Conservation (phyloP, 2,329 filamentous ascomycete genomes). For the Trichoderma afroharzianum region DNA sequence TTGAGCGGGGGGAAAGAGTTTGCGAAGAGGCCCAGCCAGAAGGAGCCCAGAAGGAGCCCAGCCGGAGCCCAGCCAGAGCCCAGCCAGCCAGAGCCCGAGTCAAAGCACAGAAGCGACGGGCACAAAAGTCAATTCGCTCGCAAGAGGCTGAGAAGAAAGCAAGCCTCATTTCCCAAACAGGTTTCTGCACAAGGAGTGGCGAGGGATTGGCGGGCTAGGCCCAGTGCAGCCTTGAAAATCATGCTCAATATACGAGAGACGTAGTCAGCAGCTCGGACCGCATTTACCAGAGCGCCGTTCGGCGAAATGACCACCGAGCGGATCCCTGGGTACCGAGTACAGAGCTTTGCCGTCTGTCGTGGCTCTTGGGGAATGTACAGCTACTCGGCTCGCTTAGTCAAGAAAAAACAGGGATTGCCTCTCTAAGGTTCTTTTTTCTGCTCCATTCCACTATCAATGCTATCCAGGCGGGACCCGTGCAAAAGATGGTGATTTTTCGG, state of each 20-base stretch:
- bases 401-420: neutral
- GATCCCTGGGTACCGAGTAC: neutral
- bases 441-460: neutral
- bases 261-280: constrained; percentile 15
- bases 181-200: constrained; percentile 9
- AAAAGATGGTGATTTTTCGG: neutral
- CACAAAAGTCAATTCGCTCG: neutral
- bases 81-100: neutral
- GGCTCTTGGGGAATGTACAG: neutral
- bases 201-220: neutral
- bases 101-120: neutral
- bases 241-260: neutral
- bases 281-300: constrained; percentile 12
- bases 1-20: neutral
- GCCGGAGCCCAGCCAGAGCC: neutral
- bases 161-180: constrained; percentile 13
- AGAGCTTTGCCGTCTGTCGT: neutral
- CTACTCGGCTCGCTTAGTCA: constrained; percentile 3
- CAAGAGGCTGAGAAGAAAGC: neutral
- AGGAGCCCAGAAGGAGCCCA: no score
- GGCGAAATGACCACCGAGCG: neutral
- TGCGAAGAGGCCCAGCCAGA: neutral
- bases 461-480: neutral
- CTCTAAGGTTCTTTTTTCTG: neutral
- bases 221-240: neutral